Conservation (phyloP, 2,329 filamentous ascomycete species). For the Kalaharituber pfeilii region DNA sequence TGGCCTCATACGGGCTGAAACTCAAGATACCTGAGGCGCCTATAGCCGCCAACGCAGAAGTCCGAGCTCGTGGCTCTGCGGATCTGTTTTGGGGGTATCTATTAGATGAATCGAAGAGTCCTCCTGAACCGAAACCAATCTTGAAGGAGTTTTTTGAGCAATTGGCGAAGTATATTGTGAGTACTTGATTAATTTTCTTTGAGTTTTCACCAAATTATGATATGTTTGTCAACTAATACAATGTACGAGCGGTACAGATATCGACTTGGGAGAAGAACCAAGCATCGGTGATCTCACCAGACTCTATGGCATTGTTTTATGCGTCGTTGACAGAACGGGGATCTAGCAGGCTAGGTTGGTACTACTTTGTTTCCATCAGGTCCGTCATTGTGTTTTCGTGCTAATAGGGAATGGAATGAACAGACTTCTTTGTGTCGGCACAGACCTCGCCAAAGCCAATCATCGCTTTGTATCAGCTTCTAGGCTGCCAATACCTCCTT, state of each 20-base stretch:
- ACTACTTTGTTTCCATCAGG: not conserved
- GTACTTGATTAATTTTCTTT: not conserved
- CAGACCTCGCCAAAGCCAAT: constrained; percentile 7
- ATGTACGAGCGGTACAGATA: too few relatives aligned
- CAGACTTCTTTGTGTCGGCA: constrained; percentile 11
- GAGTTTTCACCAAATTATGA: too few relatives aligned
- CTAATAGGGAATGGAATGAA: too few relatives aligned
- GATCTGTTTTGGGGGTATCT: constrained; percentile 9
- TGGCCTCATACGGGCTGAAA: not conserved
- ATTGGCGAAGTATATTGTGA: constrained; percentile 10
- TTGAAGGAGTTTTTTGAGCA: constrained; percentile 9
- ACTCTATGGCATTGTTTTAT: constrained; percentile 13
- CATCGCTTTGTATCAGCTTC: constrained; percentile 3
- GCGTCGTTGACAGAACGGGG: constrained; percentile 3
- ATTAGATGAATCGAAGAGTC: constrained; percentile 5
- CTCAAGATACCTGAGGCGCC: not conserved
- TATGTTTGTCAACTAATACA: too few relatives aligned
- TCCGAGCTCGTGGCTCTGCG: not conserved
- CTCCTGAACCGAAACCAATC: constrained; percentile 8
- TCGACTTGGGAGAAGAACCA: constrained; percentile 4
- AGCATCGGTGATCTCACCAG: constrained; percentile 9
- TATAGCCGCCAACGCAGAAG: not conserved
- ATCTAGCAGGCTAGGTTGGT: constrained; percentile 8
- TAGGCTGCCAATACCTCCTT: constrained; percentile 9
- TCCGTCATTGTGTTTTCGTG: too few relatives aligned